Percentiles rank a stretch among this genome's conserved stretches.
These are phyloP conservation scores for Bretschneidera sinensis DNA, from an alignment of 345 rosid species.

Conservation along the genomic window DNA sequence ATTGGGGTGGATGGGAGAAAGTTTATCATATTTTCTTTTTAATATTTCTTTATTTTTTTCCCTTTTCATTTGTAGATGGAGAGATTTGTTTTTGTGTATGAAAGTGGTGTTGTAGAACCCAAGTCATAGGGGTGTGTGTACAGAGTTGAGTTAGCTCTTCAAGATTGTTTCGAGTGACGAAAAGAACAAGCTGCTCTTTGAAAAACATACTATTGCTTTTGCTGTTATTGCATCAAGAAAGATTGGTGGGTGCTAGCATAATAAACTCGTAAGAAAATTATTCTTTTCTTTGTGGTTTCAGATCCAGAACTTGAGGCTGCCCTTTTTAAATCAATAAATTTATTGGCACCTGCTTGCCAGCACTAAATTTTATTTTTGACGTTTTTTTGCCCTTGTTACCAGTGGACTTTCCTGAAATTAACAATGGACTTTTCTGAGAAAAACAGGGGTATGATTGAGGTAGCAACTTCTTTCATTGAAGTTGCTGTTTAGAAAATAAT, in stretches of 20 bases:
- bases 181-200: neutral
- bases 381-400: too few species aligned
- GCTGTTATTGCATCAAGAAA: neutral
- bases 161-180: neutral
- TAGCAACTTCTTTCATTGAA: too few species aligned
- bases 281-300: too few species aligned
- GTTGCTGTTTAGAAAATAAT: too few species aligned
- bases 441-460: too few species aligned
- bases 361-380: too few species aligned
- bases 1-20: conserved; percentile 9
- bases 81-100: conserved; percentile 36
- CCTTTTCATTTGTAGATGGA: conserved; percentile 21
- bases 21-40: conserved; percentile 9
- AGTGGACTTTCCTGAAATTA: too few species aligned
- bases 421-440: too few species aligned
- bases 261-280: too few species aligned
- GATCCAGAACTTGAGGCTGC: too few species aligned
- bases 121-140: conserved; percentile 22
- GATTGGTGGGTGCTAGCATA: neutral
- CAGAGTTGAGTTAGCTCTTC: conserved; percentile 14
- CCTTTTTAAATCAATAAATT: too few species aligned
- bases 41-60: neutral
- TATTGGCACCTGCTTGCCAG: too few species aligned
- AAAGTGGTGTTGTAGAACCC: conserved; percentile 23
- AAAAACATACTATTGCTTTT: neutral